Evolutionary conservation across 768 basidiomycete genomes (phyloP).

Genomic region (Hysterangium stoloniferum): DNA sequence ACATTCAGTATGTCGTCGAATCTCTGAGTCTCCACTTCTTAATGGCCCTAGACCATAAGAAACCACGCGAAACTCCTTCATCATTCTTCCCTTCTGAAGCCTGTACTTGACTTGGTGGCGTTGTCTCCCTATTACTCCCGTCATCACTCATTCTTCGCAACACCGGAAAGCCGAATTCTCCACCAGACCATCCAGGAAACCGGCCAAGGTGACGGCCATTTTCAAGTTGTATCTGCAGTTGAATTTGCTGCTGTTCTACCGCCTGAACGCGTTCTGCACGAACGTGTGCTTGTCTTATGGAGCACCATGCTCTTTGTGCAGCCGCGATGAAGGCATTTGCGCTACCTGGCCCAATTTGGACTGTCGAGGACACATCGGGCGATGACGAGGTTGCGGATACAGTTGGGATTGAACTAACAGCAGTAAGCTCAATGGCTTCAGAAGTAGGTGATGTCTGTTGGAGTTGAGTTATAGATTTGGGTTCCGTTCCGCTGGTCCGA

Average conservation of each 20-base stretch:
- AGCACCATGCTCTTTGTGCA: constrained; percentile 48
- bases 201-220: constrained; percentile 9
- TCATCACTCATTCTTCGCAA: constrained; percentile 54
- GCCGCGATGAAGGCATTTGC: constrained; percentile 19
- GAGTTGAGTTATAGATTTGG: not conserved
- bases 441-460: not conserved
- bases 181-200: constrained; percentile 24
- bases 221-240: constrained; percentile 12
- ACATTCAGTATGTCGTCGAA: constrained; percentile 52
- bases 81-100: constrained; percentile 1
- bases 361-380: constrained; percentile 19
- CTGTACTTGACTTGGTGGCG: constrained; percentile 5
- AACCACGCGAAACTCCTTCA: constrained; percentile 25
- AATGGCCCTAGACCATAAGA: constrained; percentile 82
- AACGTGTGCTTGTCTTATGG: constrained; percentile 62
- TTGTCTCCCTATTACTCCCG: constrained; percentile 12
- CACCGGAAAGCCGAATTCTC: constrained; percentile 52
- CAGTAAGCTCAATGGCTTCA: constrained; percentile 6
- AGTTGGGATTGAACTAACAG: not conserved
- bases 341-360: constrained; percentile 25
- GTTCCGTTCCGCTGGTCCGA: constrained; percentile 15
- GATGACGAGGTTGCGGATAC: not conserved
- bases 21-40: constrained; percentile 70
- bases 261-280: constrained; percentile 66
- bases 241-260: constrained; percentile 34